A percentile compares a stretch with the other conserved stretches of the same genome.
phyloP scores from a whole-genome alignment of 129 eudicot species.

The Flaveria ramosissima region DNA sequence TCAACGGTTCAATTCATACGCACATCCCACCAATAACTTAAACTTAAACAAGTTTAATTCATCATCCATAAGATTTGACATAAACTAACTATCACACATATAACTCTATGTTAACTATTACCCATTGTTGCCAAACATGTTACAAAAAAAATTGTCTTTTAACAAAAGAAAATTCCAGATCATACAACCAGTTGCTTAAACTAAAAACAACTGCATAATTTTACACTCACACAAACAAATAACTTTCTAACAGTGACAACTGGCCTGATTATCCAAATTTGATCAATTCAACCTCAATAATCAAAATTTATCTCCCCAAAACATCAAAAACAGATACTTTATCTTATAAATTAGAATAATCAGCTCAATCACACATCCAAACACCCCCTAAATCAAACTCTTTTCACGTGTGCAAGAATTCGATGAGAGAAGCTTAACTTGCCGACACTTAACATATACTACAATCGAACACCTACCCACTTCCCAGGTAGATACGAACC shows the following conservation, averaged over 20 bases:
- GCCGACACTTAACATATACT: background rate
- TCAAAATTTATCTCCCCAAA: background rate
- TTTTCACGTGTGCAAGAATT: background rate
- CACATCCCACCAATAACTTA: background rate
- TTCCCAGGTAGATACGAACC: background rate
- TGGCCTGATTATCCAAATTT: background rate
- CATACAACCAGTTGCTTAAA: background rate
- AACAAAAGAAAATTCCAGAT: background rate
- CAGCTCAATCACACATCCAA: constrained; percentile 14
- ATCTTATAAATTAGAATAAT: background rate
- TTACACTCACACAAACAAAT: background rate
- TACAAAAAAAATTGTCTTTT: background rate
- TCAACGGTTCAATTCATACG: background rate
- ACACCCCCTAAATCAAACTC: background rate
- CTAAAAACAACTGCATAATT: background rate
- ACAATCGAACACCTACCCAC: background rate
- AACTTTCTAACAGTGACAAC: background rate
- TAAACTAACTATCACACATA: background rate
- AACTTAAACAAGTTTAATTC: background rate
- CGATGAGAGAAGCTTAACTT: background rate
- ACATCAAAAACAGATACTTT: background rate
- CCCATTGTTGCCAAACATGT: background rate
- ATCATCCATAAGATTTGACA: background rate
- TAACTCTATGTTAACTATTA: background rate
- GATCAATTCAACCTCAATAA: background rate